Evolutionary conservation across 2,329 filamentous ascomycete species (phyloP).

Genomic region (Ascochyta fabae): DNA sequence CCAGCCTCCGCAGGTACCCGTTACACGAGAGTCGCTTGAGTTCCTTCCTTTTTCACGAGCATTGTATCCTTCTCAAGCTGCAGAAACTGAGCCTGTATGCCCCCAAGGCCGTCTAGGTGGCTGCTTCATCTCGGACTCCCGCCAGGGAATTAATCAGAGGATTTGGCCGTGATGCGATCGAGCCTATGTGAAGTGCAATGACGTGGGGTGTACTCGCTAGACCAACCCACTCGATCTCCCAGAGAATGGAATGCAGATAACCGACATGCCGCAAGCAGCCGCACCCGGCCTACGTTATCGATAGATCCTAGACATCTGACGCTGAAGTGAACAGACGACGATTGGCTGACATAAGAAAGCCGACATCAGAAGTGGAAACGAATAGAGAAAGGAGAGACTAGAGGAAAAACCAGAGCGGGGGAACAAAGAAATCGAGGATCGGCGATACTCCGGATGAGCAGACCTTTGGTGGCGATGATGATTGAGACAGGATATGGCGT

Average conservation of each 20-base stretch:
- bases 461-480: conserved; percentile 3
- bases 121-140: neutral
- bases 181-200: neutral
- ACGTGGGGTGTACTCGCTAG: conserved; percentile 6
- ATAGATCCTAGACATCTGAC: conserved; percentile 12
- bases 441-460: neutral
- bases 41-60: conserved; percentile 14
- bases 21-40: conserved; percentile 21
- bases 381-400: conserved; percentile 22
- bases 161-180: neutral
- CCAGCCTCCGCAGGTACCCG: conserved; percentile 24
- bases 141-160: neutral
- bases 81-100: neutral
- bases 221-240: conserved; percentile 17
- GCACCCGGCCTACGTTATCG: conserved; percentile 21
- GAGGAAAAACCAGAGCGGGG: conserved; percentile 14
- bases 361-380: conserved; percentile 3
- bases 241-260: conserved; percentile 23
- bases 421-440: conserved; percentile 13
- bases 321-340: neutral
- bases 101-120: neutral
- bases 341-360: conserved; percentile 8
- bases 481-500: conserved; percentile 5
- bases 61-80: conserved; percentile 10
- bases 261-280: conserved; percentile 38